Evolutionary conservation across 2,329 filamentous ascomycete species (phyloP).

Genomic region (Elsinoe ampelina): DNA sequence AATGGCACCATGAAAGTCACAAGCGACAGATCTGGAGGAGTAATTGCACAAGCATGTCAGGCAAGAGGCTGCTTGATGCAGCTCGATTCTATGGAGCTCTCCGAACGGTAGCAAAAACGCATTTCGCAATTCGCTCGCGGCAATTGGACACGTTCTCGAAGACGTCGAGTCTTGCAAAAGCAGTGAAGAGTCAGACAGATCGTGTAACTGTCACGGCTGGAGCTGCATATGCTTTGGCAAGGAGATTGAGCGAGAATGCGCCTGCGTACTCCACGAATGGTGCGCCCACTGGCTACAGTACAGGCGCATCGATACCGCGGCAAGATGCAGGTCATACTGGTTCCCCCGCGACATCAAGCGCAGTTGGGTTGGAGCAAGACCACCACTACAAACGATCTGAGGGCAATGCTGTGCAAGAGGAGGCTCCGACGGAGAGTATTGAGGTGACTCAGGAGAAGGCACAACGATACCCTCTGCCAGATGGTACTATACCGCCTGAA

Average conservation of each 20-base stretch:
- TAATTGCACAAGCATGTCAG: conserved; percentile 34
- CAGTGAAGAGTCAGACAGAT: conserved; percentile 52
- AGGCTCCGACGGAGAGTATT: conserved; percentile 31
- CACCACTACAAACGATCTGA: conserved; percentile 40
- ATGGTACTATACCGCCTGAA: conserved; percentile 41
- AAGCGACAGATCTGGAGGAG: neutral
- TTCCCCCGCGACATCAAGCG: conserved; percentile 15
- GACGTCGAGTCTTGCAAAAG: conserved; percentile 56
- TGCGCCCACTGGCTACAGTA: conserved; percentile 18
- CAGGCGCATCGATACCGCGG: conserved; percentile 20
- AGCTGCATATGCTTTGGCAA: conserved; percentile 51
- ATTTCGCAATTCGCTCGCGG: conserved; percentile 48
- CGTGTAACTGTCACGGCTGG: conserved; percentile 51
- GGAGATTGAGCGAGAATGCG: conserved; percentile 46
- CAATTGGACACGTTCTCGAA: conserved; percentile 55
- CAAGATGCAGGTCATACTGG: conserved; percentile 20
- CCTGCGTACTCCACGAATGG: conserved; percentile 26
- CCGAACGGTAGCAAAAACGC: conserved; percentile 40
- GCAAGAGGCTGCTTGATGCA: conserved; percentile 42
- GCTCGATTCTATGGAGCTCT: conserved; percentile 42
- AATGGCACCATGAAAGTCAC: neutral
- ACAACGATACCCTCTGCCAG: conserved; percentile 35
- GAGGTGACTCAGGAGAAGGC: conserved; percentile 40
- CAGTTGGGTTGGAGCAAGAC: conserved; percentile 39
- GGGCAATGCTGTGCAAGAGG: conserved; percentile 32